Conservation (phyloP, 140 eudicot genomes). For the Senecio squalidus region DNA sequence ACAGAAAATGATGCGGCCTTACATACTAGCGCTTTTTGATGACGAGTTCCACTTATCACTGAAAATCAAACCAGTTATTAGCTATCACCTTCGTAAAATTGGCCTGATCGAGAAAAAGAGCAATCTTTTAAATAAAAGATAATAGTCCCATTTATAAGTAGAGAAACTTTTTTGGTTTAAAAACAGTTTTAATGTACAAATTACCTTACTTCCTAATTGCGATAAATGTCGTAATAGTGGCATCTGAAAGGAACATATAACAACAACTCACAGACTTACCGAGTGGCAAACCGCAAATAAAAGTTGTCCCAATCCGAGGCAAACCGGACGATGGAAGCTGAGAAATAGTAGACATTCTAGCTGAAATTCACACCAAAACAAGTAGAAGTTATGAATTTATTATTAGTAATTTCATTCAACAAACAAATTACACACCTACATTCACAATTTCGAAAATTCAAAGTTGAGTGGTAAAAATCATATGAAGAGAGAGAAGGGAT, state of each 20-base stretch:
- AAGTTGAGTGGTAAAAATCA: constrained; percentile 3
- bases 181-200: not conserved
- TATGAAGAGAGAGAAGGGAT: not conserved
- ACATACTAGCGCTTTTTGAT: constrained; percentile 21
- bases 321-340: constrained; percentile 15
- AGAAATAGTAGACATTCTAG: constrained; percentile 10
- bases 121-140: constrained; percentile 1
- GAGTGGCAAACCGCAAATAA: constrained; percentile 18
- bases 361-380: constrained; percentile 26
- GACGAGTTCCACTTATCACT: constrained; percentile 39
- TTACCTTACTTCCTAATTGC: constrained; percentile 2
- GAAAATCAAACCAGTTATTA: constrained; percentile 23
- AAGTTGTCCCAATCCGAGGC: constrained; percentile 28
- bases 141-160: not conserved
- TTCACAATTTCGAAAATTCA: not conserved
- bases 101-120: not conserved
- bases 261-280: constrained; percentile 12
- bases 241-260: not conserved
- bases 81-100: not conserved
- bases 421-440: constrained; percentile 2
- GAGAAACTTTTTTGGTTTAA: not conserved
- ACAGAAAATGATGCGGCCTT: constrained; percentile 45
- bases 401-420: not conserved
- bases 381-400: not conserved
- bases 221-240: not conserved